Evolutionary conservation across 2,329 filamentous ascomycete genomes (phyloP).

Genomic region (Chrysoporthe austroafricana): DNA sequence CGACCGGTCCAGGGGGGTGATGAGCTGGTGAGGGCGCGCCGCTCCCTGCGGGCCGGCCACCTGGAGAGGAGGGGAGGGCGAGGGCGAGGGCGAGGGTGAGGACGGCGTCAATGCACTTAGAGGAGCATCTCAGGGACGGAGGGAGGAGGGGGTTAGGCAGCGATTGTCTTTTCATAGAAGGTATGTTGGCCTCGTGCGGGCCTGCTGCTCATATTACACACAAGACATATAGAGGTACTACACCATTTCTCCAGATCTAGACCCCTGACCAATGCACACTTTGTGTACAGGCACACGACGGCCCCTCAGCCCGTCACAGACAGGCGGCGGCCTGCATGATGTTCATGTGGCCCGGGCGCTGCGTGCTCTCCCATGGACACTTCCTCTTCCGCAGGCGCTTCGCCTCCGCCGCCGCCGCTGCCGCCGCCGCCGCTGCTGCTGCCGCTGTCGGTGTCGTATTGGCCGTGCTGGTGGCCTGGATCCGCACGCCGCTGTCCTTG

Average conservation of each 20-base stretch:
- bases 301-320: conserved; percentile 3
- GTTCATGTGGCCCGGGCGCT: conserved; percentile 20
- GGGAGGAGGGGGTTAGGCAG: too few relatives aligned
- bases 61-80: too few relatives aligned
- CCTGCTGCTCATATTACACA: too few relatives aligned
- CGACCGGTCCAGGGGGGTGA: conserved; percentile 76
- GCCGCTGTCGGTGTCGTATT: not conserved
- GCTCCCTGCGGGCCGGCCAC: too few relatives aligned
- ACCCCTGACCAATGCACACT: too few relatives aligned
- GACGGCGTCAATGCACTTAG: too few relatives aligned
- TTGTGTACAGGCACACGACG: too few relatives aligned
- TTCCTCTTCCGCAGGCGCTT: conserved; percentile 25
- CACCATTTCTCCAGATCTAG: too few relatives aligned
- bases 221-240: too few relatives aligned
- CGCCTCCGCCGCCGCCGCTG: conserved; percentile 8
- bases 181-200: not conserved
- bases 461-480: not conserved
- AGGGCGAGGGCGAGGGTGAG: too few relatives aligned
- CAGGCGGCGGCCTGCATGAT: conserved; percentile 16
- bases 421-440: not conserved
- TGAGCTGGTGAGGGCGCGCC: conserved; percentile 72
- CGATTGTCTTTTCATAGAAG: not conserved
- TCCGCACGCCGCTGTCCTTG: not conserved
- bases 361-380: conserved; percentile 17
- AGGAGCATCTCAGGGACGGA: too few relatives aligned